A percentile compares a stretch with the other conserved stretches of the same genome.
Conservation (phyloP, 208 protist species). For the Trichomonas vaginalis region DNA sequence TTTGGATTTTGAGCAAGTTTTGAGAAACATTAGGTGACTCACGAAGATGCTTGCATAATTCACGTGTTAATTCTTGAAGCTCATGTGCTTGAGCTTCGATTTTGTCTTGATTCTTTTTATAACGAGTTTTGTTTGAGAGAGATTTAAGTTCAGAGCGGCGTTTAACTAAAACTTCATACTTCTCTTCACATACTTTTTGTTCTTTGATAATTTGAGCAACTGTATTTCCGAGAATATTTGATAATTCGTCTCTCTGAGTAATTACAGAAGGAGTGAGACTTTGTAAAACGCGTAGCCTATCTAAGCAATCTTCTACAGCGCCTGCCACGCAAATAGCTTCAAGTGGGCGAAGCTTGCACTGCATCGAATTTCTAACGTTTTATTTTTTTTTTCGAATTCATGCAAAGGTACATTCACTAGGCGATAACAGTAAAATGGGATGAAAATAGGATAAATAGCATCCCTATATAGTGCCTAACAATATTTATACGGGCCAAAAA, state of each 20-base stretch:
- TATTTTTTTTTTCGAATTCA: no score
- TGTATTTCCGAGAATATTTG: slow-evolving; percentile 36
- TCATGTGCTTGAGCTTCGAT: slow-evolving; percentile 25
- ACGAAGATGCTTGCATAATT: slow-evolving; percentile 34
- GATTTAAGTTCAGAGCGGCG: slow-evolving; percentile 25
- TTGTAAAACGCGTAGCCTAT: slow-evolving; percentile 35
- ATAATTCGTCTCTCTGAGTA: slow-evolving; percentile 36
- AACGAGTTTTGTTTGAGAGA: slow-evolving; percentile 22
- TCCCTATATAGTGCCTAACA: no score
- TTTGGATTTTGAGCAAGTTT: slow-evolving; percentile 38
- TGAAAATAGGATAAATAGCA: no score
- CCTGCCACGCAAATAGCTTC: slow-evolving; percentile 11
- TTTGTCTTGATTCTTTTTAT: slow-evolving; percentile 26
- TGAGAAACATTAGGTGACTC: slow-evolving; percentile 39
- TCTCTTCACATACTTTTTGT: slow-evolving; percentile 29
- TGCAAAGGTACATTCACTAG: no score
- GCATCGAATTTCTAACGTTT: no score
- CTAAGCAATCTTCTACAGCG: slow-evolving; percentile 33
- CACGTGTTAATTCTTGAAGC: slow-evolving; percentile 33
- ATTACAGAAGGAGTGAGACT: slow-evolving; percentile 37
- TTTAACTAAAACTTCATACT: slow-evolving; percentile 26
- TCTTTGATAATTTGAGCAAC: slow-evolving; percentile 34
- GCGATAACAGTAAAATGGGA: no score
- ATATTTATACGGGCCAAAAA: no score
- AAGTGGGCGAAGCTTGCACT: not conserved